A percentile compares a stretch with the other conserved stretches of the same genome.
These are phyloP conservation scores for Trypanosoma cruzi DNA, from an alignment of 208 protist species.

Conservation along the genomic window DNA sequence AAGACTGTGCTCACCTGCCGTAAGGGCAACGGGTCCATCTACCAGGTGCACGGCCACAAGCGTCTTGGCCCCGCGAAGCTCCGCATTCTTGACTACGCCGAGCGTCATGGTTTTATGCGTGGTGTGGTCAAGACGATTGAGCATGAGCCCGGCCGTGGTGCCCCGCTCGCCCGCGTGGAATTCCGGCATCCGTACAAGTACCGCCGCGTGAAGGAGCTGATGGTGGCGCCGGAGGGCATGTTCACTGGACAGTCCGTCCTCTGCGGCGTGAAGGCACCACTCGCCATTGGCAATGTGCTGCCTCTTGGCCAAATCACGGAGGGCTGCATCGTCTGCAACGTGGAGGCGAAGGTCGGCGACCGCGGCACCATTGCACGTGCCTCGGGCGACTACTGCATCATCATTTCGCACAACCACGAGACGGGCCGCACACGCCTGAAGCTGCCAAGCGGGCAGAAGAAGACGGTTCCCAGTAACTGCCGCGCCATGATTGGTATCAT, in stretches of 20 bases:
- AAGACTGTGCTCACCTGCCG: conserved; percentile 93
- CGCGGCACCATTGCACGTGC: conserved; percentile 95
- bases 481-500: conserved; percentile 99
- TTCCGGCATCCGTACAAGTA: conserved; percentile 97
- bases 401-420: conserved; percentile 97
- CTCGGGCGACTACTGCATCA: conserved; percentile 97
- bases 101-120: conserved; percentile 92
- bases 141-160: conserved; percentile 99
- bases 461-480: conserved; percentile 92
- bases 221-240: conserved; percentile 98
- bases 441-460: conserved; percentile 99
- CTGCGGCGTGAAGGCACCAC: conserved; percentile 96
- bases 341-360: conserved; percentile 97
- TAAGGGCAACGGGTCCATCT: conserved; percentile 94
- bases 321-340: conserved; percentile 99
- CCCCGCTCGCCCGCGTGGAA: conserved; percentile 97
- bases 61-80: conserved; percentile 96
- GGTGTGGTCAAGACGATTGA: conserved; percentile 96
- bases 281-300: conserved; percentile 98
- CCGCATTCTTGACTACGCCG: conserved; percentile 96
- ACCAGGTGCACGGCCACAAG: conserved; percentile 94
- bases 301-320: conserved; percentile 97
- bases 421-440: conserved; percentile 96
- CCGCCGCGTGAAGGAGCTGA: conserved; percentile 92
- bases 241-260: conserved; percentile 99